Evolutionary conservation across 352 stramenopile genomes (phyloP).

Genomic region (Pythium aquatile): DNA sequence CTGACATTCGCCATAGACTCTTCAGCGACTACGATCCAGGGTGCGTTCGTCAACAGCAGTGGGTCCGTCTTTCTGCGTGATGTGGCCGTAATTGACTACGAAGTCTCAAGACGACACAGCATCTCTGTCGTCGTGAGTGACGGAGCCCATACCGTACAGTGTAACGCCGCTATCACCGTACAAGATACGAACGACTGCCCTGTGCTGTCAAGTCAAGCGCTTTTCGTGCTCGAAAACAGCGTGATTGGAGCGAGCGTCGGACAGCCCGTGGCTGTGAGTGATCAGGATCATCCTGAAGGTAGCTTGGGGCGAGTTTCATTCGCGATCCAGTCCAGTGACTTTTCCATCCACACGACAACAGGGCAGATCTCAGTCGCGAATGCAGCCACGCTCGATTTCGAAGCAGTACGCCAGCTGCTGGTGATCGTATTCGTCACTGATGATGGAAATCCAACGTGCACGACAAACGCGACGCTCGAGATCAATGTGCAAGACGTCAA

Average conservation of each 20-base stretch:
- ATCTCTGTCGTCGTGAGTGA: slow-evolving; percentile 25
- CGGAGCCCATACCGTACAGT: slow-evolving; percentile 30
- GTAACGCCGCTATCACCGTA: slow-evolving; percentile 31
- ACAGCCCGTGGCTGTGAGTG: slow-evolving; percentile 19
- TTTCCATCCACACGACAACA: slow-evolving; percentile 21
- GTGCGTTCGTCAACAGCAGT: slow-evolving; percentile 12
- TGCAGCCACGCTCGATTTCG: slow-evolving; percentile 19
- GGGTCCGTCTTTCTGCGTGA: slow-evolving; percentile 25
- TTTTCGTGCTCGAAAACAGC: slow-evolving; percentile 48
- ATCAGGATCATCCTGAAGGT: slow-evolving; percentile 28
- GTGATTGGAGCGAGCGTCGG: slow-evolving; percentile 26
- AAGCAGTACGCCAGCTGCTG: slow-evolving; percentile 11
- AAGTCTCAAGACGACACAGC: slow-evolving; percentile 17
- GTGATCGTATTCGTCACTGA: slow-evolving; percentile 25
- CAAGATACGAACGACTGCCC: slow-evolving; percentile 57
- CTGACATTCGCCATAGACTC: slow-evolving; percentile 15
- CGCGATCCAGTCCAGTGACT: slow-evolving; percentile 7
- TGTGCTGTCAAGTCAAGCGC: slow-evolving; percentile 25
- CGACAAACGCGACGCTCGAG: slow-evolving; percentile 8
- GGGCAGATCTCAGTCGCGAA: slow-evolving; percentile 22
- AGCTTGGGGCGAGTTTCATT: slow-evolving; percentile 23
- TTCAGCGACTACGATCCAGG: neutral
- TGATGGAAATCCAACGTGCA: slow-evolving; percentile 23
- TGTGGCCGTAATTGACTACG: slow-evolving; percentile 30
- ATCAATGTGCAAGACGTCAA: slow-evolving; percentile 46